Evolutionary conservation across 2,329 filamentous ascomycete species (phyloP), one percentile per base, ranked within the genome.

Genomic region (Talaromyces marneffei): DNA sequence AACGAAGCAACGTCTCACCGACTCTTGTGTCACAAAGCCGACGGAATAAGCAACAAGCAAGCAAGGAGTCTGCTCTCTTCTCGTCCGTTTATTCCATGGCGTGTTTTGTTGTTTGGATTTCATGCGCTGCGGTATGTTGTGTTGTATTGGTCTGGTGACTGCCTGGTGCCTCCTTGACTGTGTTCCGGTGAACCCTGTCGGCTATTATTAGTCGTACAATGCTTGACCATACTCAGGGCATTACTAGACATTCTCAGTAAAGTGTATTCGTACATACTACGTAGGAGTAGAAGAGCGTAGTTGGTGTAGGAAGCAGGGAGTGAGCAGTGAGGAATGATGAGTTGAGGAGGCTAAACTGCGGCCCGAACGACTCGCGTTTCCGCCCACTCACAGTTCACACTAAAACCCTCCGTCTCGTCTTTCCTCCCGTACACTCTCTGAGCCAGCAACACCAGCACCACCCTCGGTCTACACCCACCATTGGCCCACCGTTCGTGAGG

Each of bases 391-490:
- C n/a, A n/a, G 44, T 14, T 48, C 46, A 18, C 27, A 50, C 46
- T 50, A 50, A 31, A 20, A 16, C 33, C 3, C 25, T 25, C 48
- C n/a, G 20, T 25, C 27, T 33, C 31, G 52, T 14, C 46, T 52
- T 23, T 31, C 44, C 16, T 10, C 5, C 4, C 23, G 9, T 18
- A 1, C n/a, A 31, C 4, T 27, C 27, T 42, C 56, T 50, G 46
- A 60, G 50, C 56, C 55, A 62, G 48, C 60, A 14, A 59, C 25
- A 23, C n/a, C 55, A 53, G 56, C 60, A 62, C 60, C 56, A 18
- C 37, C 39, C 48, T 56, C 39, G 10, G 42, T 35, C 37, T 57
- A 29, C 42, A n/a, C 12, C 44, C 42, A 20, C 44, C 44, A 61
- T 58, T 61, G 60, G 60, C 54, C 46, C 16, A 2, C 18, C 50